Percentiles rank a stretch among this genome's conserved stretches.
phyloP scores from a whole-genome alignment of 768 basidiomycete species.

The Leccinum variicolor region DNA sequence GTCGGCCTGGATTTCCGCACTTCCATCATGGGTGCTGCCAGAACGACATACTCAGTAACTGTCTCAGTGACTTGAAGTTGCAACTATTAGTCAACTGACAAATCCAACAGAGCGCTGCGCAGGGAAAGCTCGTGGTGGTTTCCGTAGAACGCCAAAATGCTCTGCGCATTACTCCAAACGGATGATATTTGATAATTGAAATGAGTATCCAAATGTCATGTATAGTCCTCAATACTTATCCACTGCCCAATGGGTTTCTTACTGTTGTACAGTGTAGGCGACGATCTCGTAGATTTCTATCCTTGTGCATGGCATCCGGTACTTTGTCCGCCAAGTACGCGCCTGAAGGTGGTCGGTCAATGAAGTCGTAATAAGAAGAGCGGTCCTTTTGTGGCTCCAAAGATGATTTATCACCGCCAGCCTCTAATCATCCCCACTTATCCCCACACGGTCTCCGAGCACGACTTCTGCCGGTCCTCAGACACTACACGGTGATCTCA shows the following conservation, averaged over 20 bases:
- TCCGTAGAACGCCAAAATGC: neutral
- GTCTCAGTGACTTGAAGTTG: neutral
- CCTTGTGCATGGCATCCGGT: neutral
- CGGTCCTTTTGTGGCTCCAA: neutral
- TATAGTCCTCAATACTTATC: no score
- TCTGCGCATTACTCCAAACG: no score
- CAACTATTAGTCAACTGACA: neutral
- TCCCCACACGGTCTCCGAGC: neutral
- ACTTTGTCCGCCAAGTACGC: neutral
- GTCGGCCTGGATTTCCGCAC: neutral
- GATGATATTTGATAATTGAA: no score
- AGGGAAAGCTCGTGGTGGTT: neutral
- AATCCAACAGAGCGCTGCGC: neutral
- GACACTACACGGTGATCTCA: neutral
- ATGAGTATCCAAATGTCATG: no score
- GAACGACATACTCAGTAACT: neutral
- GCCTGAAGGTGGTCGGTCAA: neutral
- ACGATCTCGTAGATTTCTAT: conserved; percentile 1
- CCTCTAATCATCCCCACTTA: neutral
- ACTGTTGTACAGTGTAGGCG: neutral
- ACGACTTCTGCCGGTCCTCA: neutral
- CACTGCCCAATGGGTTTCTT: neutral
- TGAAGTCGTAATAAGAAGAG: neutral
- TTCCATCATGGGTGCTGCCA: neutral
- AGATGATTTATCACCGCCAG: neutral